These are phyloP conservation scores for Barbarea vulgaris DNA, from an alignment of 345 rosid species.

Conservation along the genomic window DNA sequence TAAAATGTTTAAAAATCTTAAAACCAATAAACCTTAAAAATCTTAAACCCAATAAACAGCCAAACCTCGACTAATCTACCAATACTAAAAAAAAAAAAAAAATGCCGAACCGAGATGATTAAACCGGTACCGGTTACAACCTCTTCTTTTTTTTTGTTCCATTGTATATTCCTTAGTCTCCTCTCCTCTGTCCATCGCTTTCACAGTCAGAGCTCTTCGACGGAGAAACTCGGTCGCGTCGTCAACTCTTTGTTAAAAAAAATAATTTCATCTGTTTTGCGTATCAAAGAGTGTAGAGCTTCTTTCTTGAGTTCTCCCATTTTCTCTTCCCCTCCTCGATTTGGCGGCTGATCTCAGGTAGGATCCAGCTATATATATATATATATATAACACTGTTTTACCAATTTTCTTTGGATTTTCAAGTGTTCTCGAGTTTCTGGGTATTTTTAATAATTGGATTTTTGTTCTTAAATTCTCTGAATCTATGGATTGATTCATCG, in stretches of 20 bases:
- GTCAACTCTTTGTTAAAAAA: conserved; percentile 1
- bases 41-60: too few species aligned
- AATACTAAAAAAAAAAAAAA: neutral
- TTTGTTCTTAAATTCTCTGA: neutral
- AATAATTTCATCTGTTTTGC: conserved; percentile 3
- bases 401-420: neutral
- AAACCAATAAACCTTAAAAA: too few species aligned
- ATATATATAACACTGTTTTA: neutral
- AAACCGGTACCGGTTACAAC: neutral
- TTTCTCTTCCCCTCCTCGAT: neutral
- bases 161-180: neutral
- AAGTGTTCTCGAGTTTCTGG: neutral
- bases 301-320: neutral
- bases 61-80: too few species aligned
- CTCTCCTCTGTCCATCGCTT: neutral
- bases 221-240: conserved; percentile 8
- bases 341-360: conserved; percentile 20
- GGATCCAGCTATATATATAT: neutral
- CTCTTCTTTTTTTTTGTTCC: neutral
- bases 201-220: conserved; percentile 3
- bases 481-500: neutral
- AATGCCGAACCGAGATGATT: neutral
- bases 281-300: neutral
- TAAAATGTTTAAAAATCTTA: too few species aligned
- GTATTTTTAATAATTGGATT: neutral